These are phyloP conservation scores for Phyllosticta citribraziliensis DNA, from an alignment of 2,329 filamentous ascomycete genomes.

Conservation along the genomic window DNA sequence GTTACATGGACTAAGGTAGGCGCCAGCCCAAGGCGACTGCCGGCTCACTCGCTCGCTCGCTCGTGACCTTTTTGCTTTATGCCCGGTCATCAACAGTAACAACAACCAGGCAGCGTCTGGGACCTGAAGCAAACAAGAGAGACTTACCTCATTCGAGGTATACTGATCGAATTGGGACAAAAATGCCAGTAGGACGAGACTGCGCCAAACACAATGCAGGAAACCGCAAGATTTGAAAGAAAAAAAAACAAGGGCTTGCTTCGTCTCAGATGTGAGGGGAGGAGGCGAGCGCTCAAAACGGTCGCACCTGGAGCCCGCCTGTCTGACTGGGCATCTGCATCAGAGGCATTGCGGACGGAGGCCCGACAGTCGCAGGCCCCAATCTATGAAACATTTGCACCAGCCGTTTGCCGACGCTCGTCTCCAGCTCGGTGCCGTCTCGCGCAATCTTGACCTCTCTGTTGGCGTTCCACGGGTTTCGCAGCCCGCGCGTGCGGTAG, in stretches of 20 bases:
- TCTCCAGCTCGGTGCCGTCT: slow-evolving; percentile 88
- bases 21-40: background rate
- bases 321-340: slow-evolving; percentile 5
- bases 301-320: slow-evolving; percentile 4
- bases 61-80: background rate
- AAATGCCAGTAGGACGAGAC: background rate
- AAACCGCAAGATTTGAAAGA: background rate
- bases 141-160: background rate
- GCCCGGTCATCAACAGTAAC: background rate
- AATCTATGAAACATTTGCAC: slow-evolving; percentile 65
- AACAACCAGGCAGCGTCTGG: background rate
- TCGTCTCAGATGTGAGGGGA: background rate
- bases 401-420: slow-evolving; percentile 64
- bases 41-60: background rate
- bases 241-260: background rate
- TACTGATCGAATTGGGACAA: background rate
- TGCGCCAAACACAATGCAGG: background rate
- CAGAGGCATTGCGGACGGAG: background rate
- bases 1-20: background rate
- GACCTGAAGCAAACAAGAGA: background rate
- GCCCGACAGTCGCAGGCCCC: slow-evolving; percentile 12
- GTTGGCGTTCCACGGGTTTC: slow-evolving; percentile 93
- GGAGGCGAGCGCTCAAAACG: background rate
- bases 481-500: slow-evolving; percentile 73
- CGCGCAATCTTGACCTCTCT: slow-evolving; percentile 92